Percentiles rank a stretch among this genome's conserved stretches.
These are phyloP conservation scores for Inonotus hispidus DNA, from an alignment of 1,284 basidiomycete genomes.

Conservation along the genomic window DNA sequence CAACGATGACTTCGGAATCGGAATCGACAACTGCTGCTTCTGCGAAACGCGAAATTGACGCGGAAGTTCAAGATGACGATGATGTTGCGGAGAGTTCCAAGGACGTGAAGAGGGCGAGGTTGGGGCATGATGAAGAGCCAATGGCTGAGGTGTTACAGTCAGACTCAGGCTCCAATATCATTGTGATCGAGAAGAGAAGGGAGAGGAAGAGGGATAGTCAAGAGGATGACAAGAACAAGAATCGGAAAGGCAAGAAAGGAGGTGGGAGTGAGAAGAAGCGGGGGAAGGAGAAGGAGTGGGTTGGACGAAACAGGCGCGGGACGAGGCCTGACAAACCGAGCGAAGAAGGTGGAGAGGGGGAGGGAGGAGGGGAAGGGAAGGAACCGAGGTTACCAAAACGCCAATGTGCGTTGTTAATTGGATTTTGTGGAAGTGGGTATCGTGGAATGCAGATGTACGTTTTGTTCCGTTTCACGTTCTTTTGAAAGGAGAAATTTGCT, in stretches of 20 bases:
- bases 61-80: too few species aligned
- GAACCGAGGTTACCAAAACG: conserved; percentile 63
- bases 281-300: background rate
- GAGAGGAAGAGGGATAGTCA: too few species aligned
- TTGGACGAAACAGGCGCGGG: conserved; percentile 7
- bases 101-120: too few species aligned
- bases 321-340: conserved; percentile 6
- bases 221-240: too few species aligned
- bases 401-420: conserved; percentile 66
- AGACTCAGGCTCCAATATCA: too few species aligned
- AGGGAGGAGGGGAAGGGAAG: conserved; percentile 28
- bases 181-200: too few species aligned
- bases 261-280: background rate
- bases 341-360: conserved; percentile 24
- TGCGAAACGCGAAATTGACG: too few species aligned
- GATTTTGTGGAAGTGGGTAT: conserved; percentile 80
- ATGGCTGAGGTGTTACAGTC: too few species aligned
- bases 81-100: too few species aligned
- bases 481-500: background rate
- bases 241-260: background rate
- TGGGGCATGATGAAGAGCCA: too few species aligned
- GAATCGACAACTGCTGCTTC: too few species aligned
- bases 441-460: conserved; percentile 95
- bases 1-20: too few species aligned
- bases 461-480: background rate